These are phyloP conservation scores for Kalmanozyma brasiliensis DNA, from an alignment of 1,284 basidiomycete genomes.

Conservation along the genomic window DNA sequence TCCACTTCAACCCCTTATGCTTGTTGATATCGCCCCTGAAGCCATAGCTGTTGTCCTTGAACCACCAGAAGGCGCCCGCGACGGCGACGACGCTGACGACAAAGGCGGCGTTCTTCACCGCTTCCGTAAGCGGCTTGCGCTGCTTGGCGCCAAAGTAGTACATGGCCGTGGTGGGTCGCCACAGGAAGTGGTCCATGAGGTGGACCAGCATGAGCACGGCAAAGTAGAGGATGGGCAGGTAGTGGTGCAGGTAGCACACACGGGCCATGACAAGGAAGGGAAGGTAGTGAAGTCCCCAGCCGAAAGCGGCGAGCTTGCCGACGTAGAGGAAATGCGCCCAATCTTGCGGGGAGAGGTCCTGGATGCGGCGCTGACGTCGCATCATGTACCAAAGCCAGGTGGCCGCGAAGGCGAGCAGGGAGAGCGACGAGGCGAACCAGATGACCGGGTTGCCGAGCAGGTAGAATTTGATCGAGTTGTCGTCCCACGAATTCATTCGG, in stretches of 20 bases:
- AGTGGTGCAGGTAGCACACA: constrained; percentile 87
- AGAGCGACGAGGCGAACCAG: constrained; percentile 85
- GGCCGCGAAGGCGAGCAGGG: constrained; percentile 74
- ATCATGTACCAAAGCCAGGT: constrained; percentile 79
- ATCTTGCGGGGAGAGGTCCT: constrained; percentile 85
- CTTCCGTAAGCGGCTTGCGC: constrained; percentile 70
- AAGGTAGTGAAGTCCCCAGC: constrained; percentile 90
- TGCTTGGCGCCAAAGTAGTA: constrained; percentile 39
- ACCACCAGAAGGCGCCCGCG: constrained; percentile 89
- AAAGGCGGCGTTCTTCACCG: constrained; percentile 80
- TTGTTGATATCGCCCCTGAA: constrained; percentile 81
- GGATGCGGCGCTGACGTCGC: constrained; percentile 85
- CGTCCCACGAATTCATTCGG: constrained; percentile 97
- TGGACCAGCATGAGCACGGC: constrained; percentile 90
- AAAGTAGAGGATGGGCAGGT: constrained; percentile 91
- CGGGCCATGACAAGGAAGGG: constrained; percentile 77
- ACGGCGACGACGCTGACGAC: constrained; percentile 74
- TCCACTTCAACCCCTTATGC: constrained; percentile 59
- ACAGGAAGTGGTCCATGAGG: constrained; percentile 86
- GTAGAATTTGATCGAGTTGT: constrained; percentile 89
- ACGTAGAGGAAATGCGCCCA: constrained; percentile 96
- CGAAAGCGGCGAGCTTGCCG: constrained; percentile 86
- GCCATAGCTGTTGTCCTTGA: constrained; percentile 86
- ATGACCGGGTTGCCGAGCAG: constrained; percentile 90
- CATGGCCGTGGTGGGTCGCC: constrained; percentile 61